Evolutionary conservation across 768 basidiomycete species (phyloP).

Genomic region (Macrocybe gigantea): DNA sequence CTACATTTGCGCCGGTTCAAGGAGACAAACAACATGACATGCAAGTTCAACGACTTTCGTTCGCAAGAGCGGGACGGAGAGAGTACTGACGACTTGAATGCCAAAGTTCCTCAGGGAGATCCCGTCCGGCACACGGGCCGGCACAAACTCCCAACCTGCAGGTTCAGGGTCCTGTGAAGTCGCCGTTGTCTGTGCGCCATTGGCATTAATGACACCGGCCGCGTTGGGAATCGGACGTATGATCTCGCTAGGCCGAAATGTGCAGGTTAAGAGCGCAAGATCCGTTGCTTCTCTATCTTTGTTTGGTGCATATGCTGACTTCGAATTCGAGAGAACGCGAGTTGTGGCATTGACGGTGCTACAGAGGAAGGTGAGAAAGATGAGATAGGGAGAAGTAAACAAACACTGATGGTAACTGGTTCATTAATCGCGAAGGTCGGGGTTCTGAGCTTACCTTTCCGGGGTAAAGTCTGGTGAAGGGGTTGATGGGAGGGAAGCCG

Average conservation of each 20-base stretch:
- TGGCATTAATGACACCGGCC: not conserved
- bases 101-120: conserved; percentile 85
- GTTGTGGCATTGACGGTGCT: not conserved
- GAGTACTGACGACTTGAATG: conserved; percentile 71
- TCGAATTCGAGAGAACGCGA: not conserved
- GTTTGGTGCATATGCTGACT: not conserved
- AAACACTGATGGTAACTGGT: too few species aligned
- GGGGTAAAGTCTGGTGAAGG: too few species aligned
- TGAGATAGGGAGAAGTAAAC: too few species aligned
- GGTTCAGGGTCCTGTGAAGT: conserved; percentile 12
- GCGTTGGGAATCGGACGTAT: conserved; percentile 18
- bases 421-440: too few species aligned
- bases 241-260: conserved; percentile 35
- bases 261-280: conserved; percentile 31
- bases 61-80: conserved; percentile 1
- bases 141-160: conserved; percentile 60
- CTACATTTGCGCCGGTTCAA: conserved; percentile 26
- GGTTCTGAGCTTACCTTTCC: too few species aligned
- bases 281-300: conserved; percentile 2
- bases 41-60: not conserved
- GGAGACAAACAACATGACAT: conserved; percentile 2
- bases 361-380: not conserved
- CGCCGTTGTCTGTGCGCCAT: conserved; percentile 4
- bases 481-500: too few species aligned
- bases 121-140: conserved; percentile 70